Base-by-base conservation (phyloP, 176 grass and related monocot species). In the Canna indica region DNA sequence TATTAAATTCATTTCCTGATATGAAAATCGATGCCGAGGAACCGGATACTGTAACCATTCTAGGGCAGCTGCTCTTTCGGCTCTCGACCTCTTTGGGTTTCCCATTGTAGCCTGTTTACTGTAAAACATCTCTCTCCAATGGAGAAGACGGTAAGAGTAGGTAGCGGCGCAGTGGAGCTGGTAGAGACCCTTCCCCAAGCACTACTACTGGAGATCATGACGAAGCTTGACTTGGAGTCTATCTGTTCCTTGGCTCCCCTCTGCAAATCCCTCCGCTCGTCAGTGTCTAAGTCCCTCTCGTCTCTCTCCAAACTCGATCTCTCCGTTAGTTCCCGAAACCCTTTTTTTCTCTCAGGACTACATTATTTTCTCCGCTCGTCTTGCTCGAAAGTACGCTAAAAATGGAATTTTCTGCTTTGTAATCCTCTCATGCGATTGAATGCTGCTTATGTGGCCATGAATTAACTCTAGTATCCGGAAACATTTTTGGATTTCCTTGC, bases 191-290 rank as follows among this genome's bases (percentile, higher is more conserved):
- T 96, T 28, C 93, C 93, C 0, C 83, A 87, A 53, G 86, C 77
- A 29, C 76, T 96, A 57, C 69, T 96, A 4, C 85, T 85, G 67
- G 93, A 96, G 73, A 79, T 91, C 35, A 72, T 89, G 36, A 61
- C 72, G 39, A 85, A 77, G 77, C 81, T 96, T 60, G 88, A 84
- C 54, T 57, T 96, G 50, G 88, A 91, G 10, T 87, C 82, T 72
- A 76, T 87, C 47, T 90, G 88, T 82, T 90, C 93, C 32, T 77
- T 84, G 67, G 81, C 93, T 42, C 83, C 86, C 26, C 85, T 90
- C 81, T 91, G 88, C 84, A 88, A 82, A 77, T 70, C 83, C 20
- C 82, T 85, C 18, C 71, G 70, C 26, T 36, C 41, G 79, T 89
- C 75, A 69, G 78, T 64, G 57, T 75, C 77, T 76, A 66, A 74